Evolutionary conservation across 345 rosid species (phyloP), one percentile per base, ranked within the genome.

Genomic region (Isatis tinctoria): DNA sequence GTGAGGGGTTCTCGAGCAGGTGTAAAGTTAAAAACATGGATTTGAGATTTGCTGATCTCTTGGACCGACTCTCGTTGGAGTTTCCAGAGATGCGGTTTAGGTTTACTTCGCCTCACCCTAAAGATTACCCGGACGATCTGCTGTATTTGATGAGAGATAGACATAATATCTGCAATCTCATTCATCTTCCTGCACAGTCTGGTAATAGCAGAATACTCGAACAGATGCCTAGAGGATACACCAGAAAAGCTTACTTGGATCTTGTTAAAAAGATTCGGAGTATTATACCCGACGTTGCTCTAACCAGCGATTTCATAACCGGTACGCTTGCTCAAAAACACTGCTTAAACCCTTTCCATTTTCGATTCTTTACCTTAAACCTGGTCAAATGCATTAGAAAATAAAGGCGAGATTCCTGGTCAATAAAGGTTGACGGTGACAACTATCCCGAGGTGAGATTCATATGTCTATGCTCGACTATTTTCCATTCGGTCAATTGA

Each of bases 41-140:
- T 59, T 80, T 90, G 61, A 84, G 97, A 11, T 91, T 94, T 77
- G 86, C 97, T 18, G 97, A 95, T 85, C 99, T 95, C 67, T 82
- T 95, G 72, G 93, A 91, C 60, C 43, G 83, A 24, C 97, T 95
- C 72, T 87, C 99, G 27, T 7, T 73, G n/a, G 92, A 88, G 78
- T 94, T 85, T 77, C 97, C 97, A n/a, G 97, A 95, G 76, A 94
- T 90, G 87, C 81, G 98, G 70, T 94, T 94, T 79, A 85, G 97
- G 87, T 94, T 83, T 83, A 94, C 98, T 27, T 94, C 98, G 1
- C 98, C 96, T 28, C 97, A 95, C 75, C 97, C 97, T 60, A 95
- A 95, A 77, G 99, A 91, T 84, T 91, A 83, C 70, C 97, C 97
- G 0, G 97, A 87, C 51, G 96, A 90, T 63, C 81, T 91, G 67